These are phyloP conservation scores for Leccinum pellstonianum DNA, from an alignment of 768 basidiomycete species.

Conservation along the genomic window DNA sequence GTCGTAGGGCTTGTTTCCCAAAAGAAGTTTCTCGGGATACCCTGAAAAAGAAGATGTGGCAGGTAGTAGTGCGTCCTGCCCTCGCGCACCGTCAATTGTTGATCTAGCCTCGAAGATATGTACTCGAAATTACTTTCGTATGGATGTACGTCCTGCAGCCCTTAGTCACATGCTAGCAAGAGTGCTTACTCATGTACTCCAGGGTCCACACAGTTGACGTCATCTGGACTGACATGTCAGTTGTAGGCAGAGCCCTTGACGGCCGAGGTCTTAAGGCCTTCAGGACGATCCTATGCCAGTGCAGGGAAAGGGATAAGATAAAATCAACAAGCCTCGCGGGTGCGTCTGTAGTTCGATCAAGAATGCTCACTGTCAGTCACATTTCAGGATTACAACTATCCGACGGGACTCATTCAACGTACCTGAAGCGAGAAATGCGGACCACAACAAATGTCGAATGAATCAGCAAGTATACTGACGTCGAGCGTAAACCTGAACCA, in stretches of 20 bases:
- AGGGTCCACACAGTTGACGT: background rate
- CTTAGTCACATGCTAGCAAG: background rate
- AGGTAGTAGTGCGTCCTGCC: background rate
- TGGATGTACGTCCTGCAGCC: background rate
- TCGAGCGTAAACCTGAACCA: background rate
- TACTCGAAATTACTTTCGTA: background rate
- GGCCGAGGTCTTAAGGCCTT: background rate
- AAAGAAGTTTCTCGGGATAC: background rate
- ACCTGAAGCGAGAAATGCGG: conserved; percentile 1
- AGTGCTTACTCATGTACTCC: background rate
- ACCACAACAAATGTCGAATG: background rate
- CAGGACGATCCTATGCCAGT: background rate
- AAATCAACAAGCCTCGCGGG: background rate
- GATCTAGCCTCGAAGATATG: background rate
- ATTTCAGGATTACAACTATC: background rate
- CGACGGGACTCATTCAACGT: background rate
- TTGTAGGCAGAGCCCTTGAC: background rate
- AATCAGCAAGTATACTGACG: background rate
- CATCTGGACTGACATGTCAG: background rate
- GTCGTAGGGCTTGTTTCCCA: background rate
- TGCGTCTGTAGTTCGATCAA: background rate
- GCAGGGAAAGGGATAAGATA: background rate
- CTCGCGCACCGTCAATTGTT: background rate
- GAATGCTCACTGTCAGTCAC: background rate
- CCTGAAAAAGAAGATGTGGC: background rate